Evolutionary conservation across 164 flowering plant genomes (phyloP).

Genomic region (Nymphaea colorata): DNA sequence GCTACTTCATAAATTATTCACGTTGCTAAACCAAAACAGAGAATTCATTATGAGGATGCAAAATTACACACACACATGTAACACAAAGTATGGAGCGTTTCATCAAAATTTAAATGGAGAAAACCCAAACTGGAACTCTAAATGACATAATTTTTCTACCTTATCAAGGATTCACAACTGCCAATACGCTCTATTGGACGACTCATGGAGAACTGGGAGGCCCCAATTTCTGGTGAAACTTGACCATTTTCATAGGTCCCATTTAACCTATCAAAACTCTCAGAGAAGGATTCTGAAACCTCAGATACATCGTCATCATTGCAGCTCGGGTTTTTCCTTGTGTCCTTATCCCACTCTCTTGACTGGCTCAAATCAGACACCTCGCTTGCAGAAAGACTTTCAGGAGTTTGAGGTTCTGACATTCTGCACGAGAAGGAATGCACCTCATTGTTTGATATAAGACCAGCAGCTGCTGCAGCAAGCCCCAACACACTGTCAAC

Average conservation of each 20-base stretch:
- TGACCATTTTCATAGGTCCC: conserved; percentile 33
- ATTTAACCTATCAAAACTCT: conserved; percentile 28
- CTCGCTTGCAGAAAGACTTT: conserved; percentile 40
- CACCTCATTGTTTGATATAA: conserved; percentile 47
- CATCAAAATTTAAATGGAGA: too few relatives aligned
- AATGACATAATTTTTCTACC: conserved; percentile 27
- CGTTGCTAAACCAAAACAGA: too few relatives aligned
- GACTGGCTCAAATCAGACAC: conserved; percentile 40
- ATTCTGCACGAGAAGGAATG: conserved; percentile 23
- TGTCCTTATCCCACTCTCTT: conserved; percentile 26
- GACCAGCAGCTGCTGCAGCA: conserved; percentile 71
- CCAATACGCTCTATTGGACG: conserved; percentile 31
- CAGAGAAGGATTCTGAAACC: conserved; percentile 28
- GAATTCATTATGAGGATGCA: too few relatives aligned
- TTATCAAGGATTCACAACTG: conserved; percentile 62
- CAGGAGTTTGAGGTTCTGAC: conserved; percentile 51
- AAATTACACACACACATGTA: too few relatives aligned
- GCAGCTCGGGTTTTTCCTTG: conserved; percentile 12
- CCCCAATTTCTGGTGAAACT: conserved; percentile 36
- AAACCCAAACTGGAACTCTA: too few relatives aligned
- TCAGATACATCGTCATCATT: conserved; percentile 40
- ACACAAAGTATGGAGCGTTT: too few relatives aligned
- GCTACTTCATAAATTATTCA: too few relatives aligned
- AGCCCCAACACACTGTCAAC: conserved; percentile 52
- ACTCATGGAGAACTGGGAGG: conserved; percentile 14